phyloP scores from a whole-genome alignment of 306 rosid genomes.

The cucumber (Cucumis sativus) region DNA sequence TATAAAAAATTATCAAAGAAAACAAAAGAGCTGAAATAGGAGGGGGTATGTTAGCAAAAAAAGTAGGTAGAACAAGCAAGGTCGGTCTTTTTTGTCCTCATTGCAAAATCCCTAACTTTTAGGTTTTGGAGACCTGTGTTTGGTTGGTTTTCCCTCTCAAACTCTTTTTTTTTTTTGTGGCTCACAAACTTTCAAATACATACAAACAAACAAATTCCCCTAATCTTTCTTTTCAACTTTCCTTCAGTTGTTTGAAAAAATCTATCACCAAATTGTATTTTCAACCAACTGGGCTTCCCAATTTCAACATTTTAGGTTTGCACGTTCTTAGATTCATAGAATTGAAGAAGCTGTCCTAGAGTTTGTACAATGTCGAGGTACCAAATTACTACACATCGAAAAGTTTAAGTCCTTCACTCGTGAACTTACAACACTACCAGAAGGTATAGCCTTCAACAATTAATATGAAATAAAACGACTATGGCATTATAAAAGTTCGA shows the following conservation, averaged over 20 bases:
- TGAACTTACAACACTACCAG: neutral
- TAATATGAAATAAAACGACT: neutral
- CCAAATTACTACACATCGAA: neutral
- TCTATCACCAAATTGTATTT: neutral
- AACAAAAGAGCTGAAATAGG: conserved; percentile 7
- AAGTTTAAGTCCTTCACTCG: neutral
- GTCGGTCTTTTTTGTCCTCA: conserved; percentile 3
- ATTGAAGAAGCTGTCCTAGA: neutral
- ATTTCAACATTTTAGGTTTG: neutral
- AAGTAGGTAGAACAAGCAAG: conserved; percentile 2
- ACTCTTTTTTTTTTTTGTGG: neutral
- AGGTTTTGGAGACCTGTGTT: neutral
- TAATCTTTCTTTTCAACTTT: neutral
- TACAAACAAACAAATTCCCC: neutral
- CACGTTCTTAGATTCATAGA: neutral
- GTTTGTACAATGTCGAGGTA: neutral
- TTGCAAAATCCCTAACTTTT: conserved; percentile 3
- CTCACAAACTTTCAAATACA: neutral
- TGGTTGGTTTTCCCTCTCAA: conserved; percentile 1
- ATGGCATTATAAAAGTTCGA: neutral
- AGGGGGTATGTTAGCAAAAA: neutral
- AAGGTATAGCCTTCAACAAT: neutral
- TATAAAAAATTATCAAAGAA: neutral
- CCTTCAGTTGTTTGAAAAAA: neutral
- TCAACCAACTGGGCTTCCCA: neutral